A percentile compares a stretch with the other conserved stretches of the same genome.
Conservation (phyloP, 208 protist genomes). For the Novymonas esmeraldas region DNA sequence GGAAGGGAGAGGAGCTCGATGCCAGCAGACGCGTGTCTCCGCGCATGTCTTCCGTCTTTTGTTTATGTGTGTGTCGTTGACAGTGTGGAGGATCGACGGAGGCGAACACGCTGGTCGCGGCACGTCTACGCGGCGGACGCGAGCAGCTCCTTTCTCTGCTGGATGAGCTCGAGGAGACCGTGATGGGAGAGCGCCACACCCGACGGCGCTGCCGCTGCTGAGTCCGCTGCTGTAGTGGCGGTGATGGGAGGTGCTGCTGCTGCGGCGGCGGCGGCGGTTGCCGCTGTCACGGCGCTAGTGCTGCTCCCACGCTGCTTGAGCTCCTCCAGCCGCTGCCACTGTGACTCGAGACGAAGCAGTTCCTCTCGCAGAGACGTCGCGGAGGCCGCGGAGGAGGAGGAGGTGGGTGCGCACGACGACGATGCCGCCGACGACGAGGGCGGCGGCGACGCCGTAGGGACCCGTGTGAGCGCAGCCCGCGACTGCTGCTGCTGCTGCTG, state of each 20-base stretch:
- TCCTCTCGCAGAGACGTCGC: conserved; percentile 40
- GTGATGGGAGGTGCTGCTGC: not conserved
- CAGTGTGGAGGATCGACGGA: no score
- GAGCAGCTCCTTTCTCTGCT: no score
- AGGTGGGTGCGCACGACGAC: not conserved
- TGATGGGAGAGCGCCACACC: no score
- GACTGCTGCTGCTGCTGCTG: not conserved
- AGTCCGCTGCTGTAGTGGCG: no score
- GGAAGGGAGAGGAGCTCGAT: no score
- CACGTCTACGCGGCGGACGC: no score
- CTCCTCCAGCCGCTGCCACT: conserved; percentile 75
- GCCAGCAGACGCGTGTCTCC: no score
- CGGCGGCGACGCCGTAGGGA: not conserved
- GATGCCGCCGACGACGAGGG: conserved; percentile 5
- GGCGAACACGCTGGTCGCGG: no score
- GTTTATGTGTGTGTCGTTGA: no score
- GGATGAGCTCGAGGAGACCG: no score
- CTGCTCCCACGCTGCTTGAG: conserved; percentile 36
- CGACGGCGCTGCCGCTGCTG: no score
- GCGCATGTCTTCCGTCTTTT: no score
- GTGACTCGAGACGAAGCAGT: conserved; percentile 68
- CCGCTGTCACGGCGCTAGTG: not conserved
- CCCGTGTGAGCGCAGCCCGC: not conserved
- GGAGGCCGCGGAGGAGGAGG: not conserved
- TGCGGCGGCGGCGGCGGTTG: not conserved